A percentile compares a stretch with the other conserved stretches of the same genome.
These are phyloP conservation scores for Adansonia digitata DNA, from an alignment of 345 rosid genomes.

Conservation along the genomic window DNA sequence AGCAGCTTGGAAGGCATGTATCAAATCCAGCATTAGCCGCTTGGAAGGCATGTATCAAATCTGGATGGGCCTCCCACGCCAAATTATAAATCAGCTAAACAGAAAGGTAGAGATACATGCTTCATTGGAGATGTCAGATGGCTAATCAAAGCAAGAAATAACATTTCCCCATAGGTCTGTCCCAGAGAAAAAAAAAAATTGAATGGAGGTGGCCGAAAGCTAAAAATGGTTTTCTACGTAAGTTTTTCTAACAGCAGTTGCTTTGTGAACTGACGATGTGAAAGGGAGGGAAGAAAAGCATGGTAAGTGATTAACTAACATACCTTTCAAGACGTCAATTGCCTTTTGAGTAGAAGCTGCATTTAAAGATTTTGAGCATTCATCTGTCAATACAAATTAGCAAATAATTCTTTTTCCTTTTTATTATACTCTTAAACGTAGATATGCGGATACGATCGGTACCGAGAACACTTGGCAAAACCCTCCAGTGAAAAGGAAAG, in stretches of 20 bases:
- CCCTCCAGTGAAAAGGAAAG: no score
- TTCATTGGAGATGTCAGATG: no score
- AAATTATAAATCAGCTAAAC: constrained; percentile 3
- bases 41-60: constrained; percentile 82
- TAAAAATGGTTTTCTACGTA: background rate
- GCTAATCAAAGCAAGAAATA: background rate
- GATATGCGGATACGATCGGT: no score
- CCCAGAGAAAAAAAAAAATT: background rate
- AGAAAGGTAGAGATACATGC: background rate
- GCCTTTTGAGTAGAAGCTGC: constrained; percentile 86
- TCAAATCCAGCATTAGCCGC: constrained; percentile 80
- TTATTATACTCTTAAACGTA: no score
- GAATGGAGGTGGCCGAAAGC: background rate
- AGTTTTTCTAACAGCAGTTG: background rate
- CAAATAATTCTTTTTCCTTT: no score
- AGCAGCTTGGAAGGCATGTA: constrained; percentile 87
- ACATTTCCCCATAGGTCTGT: background rate
- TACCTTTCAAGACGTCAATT: constrained; percentile 88
- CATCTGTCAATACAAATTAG: constrained; percentile 34
- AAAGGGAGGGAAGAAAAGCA: background rate
- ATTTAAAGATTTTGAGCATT: constrained; percentile 76
- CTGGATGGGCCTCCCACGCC: constrained; percentile 71
- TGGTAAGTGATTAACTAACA: background rate
- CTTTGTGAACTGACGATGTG: no score
- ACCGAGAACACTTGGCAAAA: no score